Conservation (phyloP, 2,329 filamentous ascomycete species). For the Aspergillus sp. region DNA sequence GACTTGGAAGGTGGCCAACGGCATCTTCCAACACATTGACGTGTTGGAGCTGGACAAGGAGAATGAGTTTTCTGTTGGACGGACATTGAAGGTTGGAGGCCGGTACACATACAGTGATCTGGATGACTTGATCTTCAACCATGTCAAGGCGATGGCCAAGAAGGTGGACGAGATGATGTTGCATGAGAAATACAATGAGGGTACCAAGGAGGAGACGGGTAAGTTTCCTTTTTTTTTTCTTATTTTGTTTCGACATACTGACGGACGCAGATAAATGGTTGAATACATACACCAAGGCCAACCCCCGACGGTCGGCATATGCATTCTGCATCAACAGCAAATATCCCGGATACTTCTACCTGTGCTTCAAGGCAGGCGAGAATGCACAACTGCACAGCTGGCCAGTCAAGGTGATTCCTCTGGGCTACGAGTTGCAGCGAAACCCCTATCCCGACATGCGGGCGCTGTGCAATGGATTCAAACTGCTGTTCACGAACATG, state of each 20-base stretch:
- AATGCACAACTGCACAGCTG: constrained; percentile 69
- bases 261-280: constrained; percentile 76
- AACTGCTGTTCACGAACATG: constrained; percentile 72
- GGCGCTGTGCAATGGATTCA: constrained; percentile 95
- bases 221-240: constrained; percentile 39
- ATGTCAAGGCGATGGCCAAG: constrained; percentile 94
- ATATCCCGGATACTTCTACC: constrained; percentile 88
- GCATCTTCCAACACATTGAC: constrained; percentile 96
- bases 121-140: constrained; percentile 93
- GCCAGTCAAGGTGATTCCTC: constrained; percentile 85
- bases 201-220: constrained; percentile 79
- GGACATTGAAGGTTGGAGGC: constrained; percentile 75
- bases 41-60: constrained; percentile 96
- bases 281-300: constrained; percentile 91
- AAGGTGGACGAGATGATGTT: constrained; percentile 96
- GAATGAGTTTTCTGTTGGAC: constrained; percentile 90
- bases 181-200: constrained; percentile 87
- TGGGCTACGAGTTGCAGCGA: constrained; percentile 86
- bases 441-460: constrained; percentile 92
- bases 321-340: constrained; percentile 92
- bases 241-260: constrained; percentile 3
- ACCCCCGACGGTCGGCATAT: constrained; percentile 88
- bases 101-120: constrained; percentile 93
- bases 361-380: constrained; percentile 91
- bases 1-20: constrained; percentile 96